Conservation (phyloP, 2,329 filamentous ascomycete species). For the Lachnellula arida region DNA sequence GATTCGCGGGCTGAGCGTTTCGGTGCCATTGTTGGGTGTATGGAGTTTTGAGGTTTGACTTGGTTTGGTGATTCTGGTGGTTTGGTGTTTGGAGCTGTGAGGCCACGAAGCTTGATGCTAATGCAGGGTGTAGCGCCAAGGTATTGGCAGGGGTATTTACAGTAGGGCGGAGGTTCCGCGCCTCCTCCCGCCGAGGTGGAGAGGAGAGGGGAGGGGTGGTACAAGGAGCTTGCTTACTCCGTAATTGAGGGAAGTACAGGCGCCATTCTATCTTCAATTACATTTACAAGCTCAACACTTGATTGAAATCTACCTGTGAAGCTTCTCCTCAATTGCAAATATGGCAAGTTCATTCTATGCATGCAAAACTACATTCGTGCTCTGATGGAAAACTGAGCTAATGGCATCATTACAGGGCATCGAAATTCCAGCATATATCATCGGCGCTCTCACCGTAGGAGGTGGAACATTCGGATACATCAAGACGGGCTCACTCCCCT, state of each 20-base stretch:
- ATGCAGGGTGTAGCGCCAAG: conserved; percentile 5
- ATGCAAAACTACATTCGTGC: background rate
- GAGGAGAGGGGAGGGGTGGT: too few relatives aligned
- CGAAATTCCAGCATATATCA: conserved; percentile 65
- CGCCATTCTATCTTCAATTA: background rate
- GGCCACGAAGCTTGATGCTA: conserved; percentile 28
- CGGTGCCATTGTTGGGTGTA: conserved; percentile 41
- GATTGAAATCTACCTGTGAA: background rate
- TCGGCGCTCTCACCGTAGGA: conserved; percentile 76
- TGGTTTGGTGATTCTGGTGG: conserved; percentile 8
- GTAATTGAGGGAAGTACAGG: too few relatives aligned
- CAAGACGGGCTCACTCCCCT: conserved; percentile 80
- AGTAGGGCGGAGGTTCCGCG: background rate
- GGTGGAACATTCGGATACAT: conserved; percentile 86
- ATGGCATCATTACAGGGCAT: conserved; percentile 31
- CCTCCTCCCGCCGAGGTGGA: too few relatives aligned
- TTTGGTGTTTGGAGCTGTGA: conserved; percentile 9
- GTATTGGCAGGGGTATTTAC: conserved; percentile 3
- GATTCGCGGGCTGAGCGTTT: conserved; percentile 39
- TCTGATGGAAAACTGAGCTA: background rate
- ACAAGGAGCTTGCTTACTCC: too few relatives aligned
- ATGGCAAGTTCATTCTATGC: conserved; percentile 17
- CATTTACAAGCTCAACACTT: background rate
- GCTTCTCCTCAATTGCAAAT: conserved; percentile 13
- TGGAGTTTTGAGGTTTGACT: conserved; percentile 3